These are phyloP conservation scores for Tetracladium setigerum DNA, from an alignment of 495 filamentous ascomycete genomes.

Conservation along the genomic window DNA sequence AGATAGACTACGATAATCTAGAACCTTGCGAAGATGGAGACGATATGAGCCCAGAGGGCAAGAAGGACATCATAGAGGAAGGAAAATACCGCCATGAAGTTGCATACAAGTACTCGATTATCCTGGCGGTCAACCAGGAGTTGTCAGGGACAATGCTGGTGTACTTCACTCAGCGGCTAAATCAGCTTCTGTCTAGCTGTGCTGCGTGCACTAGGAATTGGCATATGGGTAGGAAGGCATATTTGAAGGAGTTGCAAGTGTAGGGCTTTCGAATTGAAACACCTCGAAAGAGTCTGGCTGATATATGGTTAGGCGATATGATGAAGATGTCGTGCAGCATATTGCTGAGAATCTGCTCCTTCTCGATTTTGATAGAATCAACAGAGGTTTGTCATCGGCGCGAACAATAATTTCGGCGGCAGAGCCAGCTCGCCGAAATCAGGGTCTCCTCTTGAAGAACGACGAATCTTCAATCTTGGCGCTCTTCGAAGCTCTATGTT, in stretches of 20 bases:
- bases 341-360: slow-evolving; percentile 2
- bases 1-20: slow-evolving; percentile 14
- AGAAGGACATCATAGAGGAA: slow-evolving; percentile 15
- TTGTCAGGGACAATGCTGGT: slow-evolving; percentile 4
- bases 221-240: slow-evolving; percentile 60
- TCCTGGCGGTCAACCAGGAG: slow-evolving; percentile 14
- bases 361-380: slow-evolving; percentile 57
- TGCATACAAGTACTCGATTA: slow-evolving; percentile 20
- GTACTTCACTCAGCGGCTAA: slow-evolving; percentile 30
- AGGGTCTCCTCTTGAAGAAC: slow-evolving; percentile 26
- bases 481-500: slow-evolving; percentile 46
- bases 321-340: slow-evolving; percentile 37
- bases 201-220: slow-evolving; percentile 75
- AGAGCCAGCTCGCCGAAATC: slow-evolving; percentile 29
- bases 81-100: slow-evolving; percentile 12
- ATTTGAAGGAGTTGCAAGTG: slow-evolving; percentile 54
- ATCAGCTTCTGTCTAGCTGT: slow-evolving; percentile 52
- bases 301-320: slow-evolving; percentile 37
- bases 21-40: slow-evolving; percentile 18
- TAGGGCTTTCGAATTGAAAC: slow-evolving; percentile 16
- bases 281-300: neutral
- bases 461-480: slow-evolving; percentile 35
- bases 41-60: slow-evolving; percentile 18
- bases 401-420: slow-evolving; percentile 24
- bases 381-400: slow-evolving; percentile 43